A percentile compares a stretch with the other conserved stretches of the same genome.
Evolutionary conservation across 2,329 filamentous ascomycete species (phyloP).

Genomic region (Calonectria ilicicola): DNA sequence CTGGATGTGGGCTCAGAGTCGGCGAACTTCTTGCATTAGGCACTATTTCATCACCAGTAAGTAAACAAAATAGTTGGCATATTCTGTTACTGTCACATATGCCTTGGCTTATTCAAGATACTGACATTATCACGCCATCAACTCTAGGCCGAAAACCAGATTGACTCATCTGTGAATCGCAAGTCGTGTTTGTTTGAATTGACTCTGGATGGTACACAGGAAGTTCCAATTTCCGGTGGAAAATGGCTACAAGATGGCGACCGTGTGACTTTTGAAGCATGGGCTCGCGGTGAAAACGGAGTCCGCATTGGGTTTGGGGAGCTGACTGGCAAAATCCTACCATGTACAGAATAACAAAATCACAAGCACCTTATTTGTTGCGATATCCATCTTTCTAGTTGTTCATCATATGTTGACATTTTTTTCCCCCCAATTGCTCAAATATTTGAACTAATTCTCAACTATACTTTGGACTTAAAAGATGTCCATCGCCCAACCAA

Average conservation of each 20-base stretch:
- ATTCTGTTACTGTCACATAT: no score
- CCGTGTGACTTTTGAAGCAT: neutral
- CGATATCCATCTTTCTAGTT: no score
- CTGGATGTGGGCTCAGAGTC: neutral
- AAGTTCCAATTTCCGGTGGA: neutral
- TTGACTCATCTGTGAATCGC: neutral
- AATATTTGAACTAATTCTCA: neutral
- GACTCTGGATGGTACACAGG: neutral
- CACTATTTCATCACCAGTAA: neutral
- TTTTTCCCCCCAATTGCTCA: neutral
- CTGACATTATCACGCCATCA: neutral
- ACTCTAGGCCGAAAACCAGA: neutral
- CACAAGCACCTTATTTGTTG: no score
- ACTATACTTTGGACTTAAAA: neutral
- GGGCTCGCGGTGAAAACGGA: neutral
- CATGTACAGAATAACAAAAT: neutral
- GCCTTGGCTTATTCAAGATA: neutral
- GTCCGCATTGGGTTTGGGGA: neutral
- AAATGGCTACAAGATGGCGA: neutral
- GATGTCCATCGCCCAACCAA: neutral
- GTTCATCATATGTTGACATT: no score
- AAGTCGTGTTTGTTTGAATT: neutral
- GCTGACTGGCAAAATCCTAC: neutral
- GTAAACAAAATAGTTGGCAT: neutral
- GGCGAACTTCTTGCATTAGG: neutral